Percentiles rank a stretch among this genome's conserved stretches.
These are phyloP conservation scores for Tagetes patula DNA, from an alignment of 129 eudicot genomes.

Conservation along the genomic window DNA sequence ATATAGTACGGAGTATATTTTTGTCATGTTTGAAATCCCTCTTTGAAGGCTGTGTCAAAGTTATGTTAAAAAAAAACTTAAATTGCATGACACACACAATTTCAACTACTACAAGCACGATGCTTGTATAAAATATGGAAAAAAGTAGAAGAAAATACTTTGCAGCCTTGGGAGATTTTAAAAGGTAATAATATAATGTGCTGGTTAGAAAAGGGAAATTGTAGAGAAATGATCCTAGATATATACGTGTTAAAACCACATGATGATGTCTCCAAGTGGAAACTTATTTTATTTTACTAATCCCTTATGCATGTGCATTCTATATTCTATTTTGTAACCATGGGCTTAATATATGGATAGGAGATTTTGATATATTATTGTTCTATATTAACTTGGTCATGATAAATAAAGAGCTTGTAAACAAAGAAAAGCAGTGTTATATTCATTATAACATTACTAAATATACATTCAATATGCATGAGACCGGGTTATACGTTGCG, in stretches of 20 bases:
- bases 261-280: conserved; percentile 8
- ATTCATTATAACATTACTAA: background rate
- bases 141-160: background rate
- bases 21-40: too few relatives aligned
- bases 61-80: background rate
- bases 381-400: background rate
- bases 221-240: background rate
- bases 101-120: background rate
- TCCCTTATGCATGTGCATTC: background rate
- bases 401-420: background rate
- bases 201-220: background rate
- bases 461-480: background rate
- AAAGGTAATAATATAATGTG: background rate
- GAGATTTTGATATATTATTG: conserved; percentile 1
- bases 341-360: background rate
- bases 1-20: too few relatives aligned
- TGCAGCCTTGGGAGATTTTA: background rate
- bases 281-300: background rate
- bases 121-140: background rate
- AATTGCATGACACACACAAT: background rate
- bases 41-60: too few relatives aligned
- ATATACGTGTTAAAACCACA: conserved; percentile 13
- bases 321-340: background rate
- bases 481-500: too few relatives aligned
- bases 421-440: background rate